Conservation (phyloP, 768 basidiomycete genomes). For the Galerina marginata region DNA sequence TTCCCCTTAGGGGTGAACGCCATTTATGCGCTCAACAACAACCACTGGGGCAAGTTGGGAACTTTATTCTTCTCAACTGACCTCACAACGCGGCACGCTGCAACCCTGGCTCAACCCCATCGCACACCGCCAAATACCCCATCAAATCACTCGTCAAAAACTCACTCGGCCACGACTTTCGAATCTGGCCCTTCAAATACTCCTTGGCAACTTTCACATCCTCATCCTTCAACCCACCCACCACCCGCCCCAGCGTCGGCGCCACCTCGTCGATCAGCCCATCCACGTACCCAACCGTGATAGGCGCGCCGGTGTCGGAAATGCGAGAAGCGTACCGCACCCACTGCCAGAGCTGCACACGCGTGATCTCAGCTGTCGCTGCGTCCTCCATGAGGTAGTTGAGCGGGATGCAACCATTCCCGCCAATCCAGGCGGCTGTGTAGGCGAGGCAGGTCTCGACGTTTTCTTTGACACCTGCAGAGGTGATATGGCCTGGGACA, state of each 20-base stretch:
- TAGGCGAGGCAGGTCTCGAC: conserved; percentile 90
- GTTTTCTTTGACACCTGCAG: conserved; percentile 86
- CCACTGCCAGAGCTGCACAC: conserved; percentile 99
- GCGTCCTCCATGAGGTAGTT: conserved; percentile 98
- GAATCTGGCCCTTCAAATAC: conserved; percentile 84
- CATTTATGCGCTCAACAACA: too few relatives aligned
- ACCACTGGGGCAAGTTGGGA: too few relatives aligned
- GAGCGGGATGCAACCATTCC: conserved; percentile 97
- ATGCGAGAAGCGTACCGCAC: conserved; percentile 76
- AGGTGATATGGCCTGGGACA: conserved; percentile 89
- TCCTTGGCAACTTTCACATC: conserved; percentile 76
- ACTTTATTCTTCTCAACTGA: too few relatives aligned
- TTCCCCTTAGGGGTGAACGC: too few relatives aligned
- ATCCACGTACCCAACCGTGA: conserved; percentile 43
- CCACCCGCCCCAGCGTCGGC: conserved; percentile 67
- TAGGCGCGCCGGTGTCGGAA: conserved; percentile 69
- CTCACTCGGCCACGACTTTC: conserved; percentile 87
- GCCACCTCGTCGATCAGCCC: conserved; percentile 76
- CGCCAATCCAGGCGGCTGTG: conserved; percentile 93
- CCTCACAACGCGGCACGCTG: too few relatives aligned
- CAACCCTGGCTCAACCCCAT: conserved; percentile 60
- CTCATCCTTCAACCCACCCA: conserved; percentile 67
- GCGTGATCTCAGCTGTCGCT: conserved; percentile 97
- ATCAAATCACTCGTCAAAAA: conserved; percentile 97
- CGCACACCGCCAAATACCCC: conserved; percentile 77